A percentile compares a stretch with the other conserved stretches of the same genome.
Conservation (phyloP, 768 basidiomycete species). For the Inosperma sp. region DNA sequence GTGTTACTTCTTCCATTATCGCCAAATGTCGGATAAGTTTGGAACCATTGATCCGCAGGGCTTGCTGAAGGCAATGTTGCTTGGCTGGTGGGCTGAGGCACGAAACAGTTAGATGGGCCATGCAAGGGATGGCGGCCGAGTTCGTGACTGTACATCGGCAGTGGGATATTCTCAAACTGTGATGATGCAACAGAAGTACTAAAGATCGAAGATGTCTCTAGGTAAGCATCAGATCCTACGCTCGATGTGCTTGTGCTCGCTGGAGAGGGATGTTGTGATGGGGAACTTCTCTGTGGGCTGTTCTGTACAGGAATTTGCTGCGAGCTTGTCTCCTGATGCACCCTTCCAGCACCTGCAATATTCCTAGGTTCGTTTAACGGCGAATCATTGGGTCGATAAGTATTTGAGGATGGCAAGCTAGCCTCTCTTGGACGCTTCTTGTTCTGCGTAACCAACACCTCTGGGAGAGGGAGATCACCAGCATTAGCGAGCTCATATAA, state of each 20-base stretch:
- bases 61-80: background rate
- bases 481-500: slow-evolving; percentile 68
- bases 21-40: background rate
- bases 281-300: background rate
- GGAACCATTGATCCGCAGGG: slow-evolving; percentile 1
- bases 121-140: slow-evolving; percentile 49
- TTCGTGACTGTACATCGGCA: slow-evolving; percentile 61
- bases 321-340: slow-evolving; percentile 11
- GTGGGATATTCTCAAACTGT: slow-evolving; percentile 18
- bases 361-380: slow-evolving; percentile 21
- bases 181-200: background rate
- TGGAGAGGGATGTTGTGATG: slow-evolving; percentile 5
- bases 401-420: slow-evolving; percentile 39
- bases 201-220: slow-evolving; percentile 2
- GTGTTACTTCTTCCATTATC: no score
- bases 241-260: slow-evolving; percentile 2
- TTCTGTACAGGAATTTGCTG: background rate
- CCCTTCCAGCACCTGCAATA: slow-evolving; percentile 38
- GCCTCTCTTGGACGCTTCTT: slow-evolving; percentile 63
- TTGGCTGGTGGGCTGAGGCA: background rate
- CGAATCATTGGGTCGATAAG: slow-evolving; percentile 11
- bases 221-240: background rate
- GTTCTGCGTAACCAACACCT: slow-evolving; percentile 42
- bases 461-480: slow-evolving; percentile 65
- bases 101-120: slow-evolving; percentile 28